Conservation (phyloP, 2,329 filamentous ascomycete genomes). For the Penicillium sp. region DNA sequence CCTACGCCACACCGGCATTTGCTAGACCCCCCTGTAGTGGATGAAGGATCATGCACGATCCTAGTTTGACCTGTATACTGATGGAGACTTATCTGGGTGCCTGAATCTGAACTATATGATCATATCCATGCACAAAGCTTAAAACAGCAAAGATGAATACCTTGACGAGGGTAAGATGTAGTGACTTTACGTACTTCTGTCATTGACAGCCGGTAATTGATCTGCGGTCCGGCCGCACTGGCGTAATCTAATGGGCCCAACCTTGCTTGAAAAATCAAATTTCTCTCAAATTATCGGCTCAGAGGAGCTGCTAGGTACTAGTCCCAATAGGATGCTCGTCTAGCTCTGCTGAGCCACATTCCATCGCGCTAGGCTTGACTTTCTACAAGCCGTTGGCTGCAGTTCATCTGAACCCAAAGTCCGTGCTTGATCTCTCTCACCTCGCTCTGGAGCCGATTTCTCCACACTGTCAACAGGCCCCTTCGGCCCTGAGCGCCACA, state of each 20-base stretch:
- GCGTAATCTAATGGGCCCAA: constrained; percentile 15
- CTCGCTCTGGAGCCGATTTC: constrained; percentile 1
- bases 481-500: constrained; percentile 10
- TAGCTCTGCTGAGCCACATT: background rate
- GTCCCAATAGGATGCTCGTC: constrained; percentile 3
- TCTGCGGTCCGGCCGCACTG: constrained; percentile 12
- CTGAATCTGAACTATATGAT: background rate
- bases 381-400: no score
- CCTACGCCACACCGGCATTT: constrained; percentile 8
- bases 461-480: constrained; percentile 12
- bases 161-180: background rate
- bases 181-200: constrained; percentile 10
- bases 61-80: background rate
- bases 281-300: background rate
- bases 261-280: constrained; percentile 7
- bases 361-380: background rate
- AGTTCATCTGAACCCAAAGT: background rate
- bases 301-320: background rate
- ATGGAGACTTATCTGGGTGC: background rate
- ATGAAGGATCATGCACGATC: background rate
- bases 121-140: constrained; percentile 7
- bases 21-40: background rate
- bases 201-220: constrained; percentile 4
- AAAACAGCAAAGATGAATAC: constrained; percentile 11
- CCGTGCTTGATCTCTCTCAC: constrained; percentile 4